Evolutionary conservation across 2,329 filamentous ascomycete genomes (phyloP).

Genomic region (Monosporascus cannonballus): DNA sequence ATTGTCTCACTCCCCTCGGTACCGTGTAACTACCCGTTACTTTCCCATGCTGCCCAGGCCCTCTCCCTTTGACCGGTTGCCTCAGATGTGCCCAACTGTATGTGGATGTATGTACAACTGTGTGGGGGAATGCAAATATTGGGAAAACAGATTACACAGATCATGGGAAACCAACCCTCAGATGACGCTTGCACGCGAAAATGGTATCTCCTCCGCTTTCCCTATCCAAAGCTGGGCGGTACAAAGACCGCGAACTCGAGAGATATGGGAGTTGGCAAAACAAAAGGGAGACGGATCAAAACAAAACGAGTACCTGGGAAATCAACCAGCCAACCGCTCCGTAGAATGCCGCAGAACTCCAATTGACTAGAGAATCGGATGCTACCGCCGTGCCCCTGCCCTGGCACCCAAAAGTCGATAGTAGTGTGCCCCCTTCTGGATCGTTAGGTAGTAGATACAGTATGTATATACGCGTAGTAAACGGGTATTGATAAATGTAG

Average conservation of each 20-base stretch:
- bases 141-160: no score
- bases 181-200: slow-evolving; percentile 1
- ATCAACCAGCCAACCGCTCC: not conserved
- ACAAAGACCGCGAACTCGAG: not conserved
- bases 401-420: not conserved
- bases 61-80: no score
- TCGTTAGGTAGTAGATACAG: no score
- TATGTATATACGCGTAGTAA: not conserved
- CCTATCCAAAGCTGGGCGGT: slow-evolving; percentile 3
- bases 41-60: no score
- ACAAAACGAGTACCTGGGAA: not conserved
- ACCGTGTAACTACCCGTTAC: no score
- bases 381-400: not conserved
- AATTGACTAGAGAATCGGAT: not conserved
- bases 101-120: no score
- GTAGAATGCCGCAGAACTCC: not conserved
- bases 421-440: not conserved
- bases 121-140: no score
- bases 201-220: slow-evolving; percentile 23
- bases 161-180: no score
- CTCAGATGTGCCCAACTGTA: no score
- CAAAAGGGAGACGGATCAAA: not conserved
- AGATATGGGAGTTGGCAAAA: not conserved
- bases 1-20: no score
- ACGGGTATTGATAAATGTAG: not conserved